Percentiles rank a stretch among this genome's conserved stretches.
phyloP scores from a whole-genome alignment of 2,329 filamentous ascomycete species.

The Pseudogymnoascus pannorum region DNA sequence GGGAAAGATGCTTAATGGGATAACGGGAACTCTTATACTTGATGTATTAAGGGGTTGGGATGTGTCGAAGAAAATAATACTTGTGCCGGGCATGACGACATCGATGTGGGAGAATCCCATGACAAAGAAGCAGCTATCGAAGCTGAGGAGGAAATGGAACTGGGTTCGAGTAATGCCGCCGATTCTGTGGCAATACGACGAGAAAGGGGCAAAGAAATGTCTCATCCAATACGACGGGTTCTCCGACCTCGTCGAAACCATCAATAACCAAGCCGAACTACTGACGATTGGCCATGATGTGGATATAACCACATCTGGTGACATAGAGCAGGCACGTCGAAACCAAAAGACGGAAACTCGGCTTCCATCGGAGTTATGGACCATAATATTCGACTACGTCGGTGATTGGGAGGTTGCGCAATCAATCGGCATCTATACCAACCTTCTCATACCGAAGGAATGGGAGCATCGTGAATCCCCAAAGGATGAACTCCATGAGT shows the following conservation, averaged over 20 bases:
- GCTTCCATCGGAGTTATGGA: constrained; percentile 83
- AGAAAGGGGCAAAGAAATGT: constrained; percentile 43
- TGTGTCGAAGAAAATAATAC: constrained; percentile 71
- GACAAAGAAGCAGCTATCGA: constrained; percentile 79
- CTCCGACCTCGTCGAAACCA: constrained; percentile 64
- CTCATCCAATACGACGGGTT: constrained; percentile 56
- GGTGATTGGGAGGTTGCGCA: constrained; percentile 88
- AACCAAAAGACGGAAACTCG: constrained; percentile 34
- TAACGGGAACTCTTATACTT: constrained; percentile 72
- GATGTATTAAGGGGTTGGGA: constrained; percentile 83
- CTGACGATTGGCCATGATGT: constrained; percentile 67
- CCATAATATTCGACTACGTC: constrained; percentile 74
- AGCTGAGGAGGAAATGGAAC: constrained; percentile 75
- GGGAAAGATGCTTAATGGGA: constrained; percentile 79
- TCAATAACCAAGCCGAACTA: constrained; percentile 70
- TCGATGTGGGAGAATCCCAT: constrained; percentile 87
- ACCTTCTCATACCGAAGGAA: constrained; percentile 61
- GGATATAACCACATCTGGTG: constrained; percentile 30
- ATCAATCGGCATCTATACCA: constrained; percentile 73
- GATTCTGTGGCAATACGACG: constrained; percentile 69
- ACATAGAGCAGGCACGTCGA: constrained; percentile 37
- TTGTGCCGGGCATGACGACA: constrained; percentile 83
- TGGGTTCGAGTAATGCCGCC: constrained; percentile 80
- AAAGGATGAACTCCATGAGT: constrained; percentile 59
- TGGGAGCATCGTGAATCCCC: constrained; percentile 46